These are phyloP conservation scores for Wallacemonas rigidus DNA, from an alignment of 208 protist species.

Conservation along the genomic window DNA sequence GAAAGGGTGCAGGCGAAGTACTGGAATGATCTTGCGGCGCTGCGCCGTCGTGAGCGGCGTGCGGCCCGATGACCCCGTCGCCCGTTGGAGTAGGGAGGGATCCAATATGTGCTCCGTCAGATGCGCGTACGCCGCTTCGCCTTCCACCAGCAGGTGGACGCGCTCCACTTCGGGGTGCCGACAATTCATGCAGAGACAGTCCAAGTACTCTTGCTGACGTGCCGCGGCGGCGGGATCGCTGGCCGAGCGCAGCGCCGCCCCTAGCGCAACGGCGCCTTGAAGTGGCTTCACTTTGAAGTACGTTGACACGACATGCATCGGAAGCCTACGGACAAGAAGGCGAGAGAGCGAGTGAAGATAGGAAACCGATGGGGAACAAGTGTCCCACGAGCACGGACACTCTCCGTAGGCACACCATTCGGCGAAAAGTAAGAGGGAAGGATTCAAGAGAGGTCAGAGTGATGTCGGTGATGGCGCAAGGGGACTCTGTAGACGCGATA, in stretches of 20 bases:
- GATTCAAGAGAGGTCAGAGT: background rate
- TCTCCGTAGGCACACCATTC: no score
- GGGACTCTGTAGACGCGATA: no score
- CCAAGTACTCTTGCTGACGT: slow-evolving; percentile 76
- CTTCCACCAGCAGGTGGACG: slow-evolving; percentile 74
- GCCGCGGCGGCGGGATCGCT: background rate
- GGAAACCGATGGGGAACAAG: background rate
- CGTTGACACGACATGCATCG: slow-evolving; percentile 81
- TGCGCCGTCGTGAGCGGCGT: background rate
- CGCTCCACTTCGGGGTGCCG: slow-evolving; percentile 48
- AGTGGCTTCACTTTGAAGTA: slow-evolving; percentile 79
- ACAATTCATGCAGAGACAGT: slow-evolving; percentile 59
- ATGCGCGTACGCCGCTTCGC: slow-evolving; percentile 51
- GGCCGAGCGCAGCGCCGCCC: slow-evolving; percentile 8
- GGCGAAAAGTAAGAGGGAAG: slow-evolving; percentile 4
- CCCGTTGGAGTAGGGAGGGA: background rate
- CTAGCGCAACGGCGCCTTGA: slow-evolving; percentile 52
- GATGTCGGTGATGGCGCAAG: no score
- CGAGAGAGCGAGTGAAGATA: background rate
- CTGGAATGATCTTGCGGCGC: slow-evolving; percentile 47
- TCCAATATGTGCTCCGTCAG: slow-evolving; percentile 43
- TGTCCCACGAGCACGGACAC: no score
- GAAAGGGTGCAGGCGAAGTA: slow-evolving; percentile 29
- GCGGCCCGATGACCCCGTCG: background rate
- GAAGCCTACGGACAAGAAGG: background rate